Conservation (phyloP, 176 grass and related monocot genomes). For the Chloris gayana region DNA sequence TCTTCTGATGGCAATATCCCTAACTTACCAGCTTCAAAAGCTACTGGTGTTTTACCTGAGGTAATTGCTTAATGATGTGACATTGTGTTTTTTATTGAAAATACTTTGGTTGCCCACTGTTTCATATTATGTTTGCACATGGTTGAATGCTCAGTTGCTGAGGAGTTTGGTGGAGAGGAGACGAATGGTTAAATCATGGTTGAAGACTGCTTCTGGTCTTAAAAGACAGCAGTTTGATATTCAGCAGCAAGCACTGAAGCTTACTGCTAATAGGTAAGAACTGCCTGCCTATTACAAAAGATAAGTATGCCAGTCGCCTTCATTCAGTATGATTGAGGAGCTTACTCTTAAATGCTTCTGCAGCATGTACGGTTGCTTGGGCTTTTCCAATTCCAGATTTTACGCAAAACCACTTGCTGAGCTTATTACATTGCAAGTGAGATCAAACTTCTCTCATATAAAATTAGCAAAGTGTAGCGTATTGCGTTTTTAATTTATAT, state of each 20-base stretch:
- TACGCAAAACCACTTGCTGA: constrained; percentile 97
- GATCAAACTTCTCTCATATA: constrained; percentile 39
- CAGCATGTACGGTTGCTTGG: constrained; percentile 99
- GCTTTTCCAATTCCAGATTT: constrained; percentile 94
- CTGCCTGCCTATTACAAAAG: constrained; percentile 25
- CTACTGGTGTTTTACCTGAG: constrained; percentile 95
- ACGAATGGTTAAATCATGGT: constrained; percentile 91
- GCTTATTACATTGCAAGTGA: constrained; percentile 93
- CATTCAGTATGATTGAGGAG: constrained; percentile 25
- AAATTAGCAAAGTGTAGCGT: constrained; percentile 31
- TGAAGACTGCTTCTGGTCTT: constrained; percentile 88
- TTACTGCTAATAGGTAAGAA: constrained; percentile 92
- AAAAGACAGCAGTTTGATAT: constrained; percentile 95
- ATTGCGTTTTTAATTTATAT: constrained; percentile 23
- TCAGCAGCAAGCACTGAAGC: constrained; percentile 95
- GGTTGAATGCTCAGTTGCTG: constrained; percentile 59
- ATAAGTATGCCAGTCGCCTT: constrained; percentile 18
- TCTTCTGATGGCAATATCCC: constrained; percentile 65
- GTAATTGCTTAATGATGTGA: constrained; percentile 47
- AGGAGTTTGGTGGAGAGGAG: constrained; percentile 91
- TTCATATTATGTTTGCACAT: constrained; percentile 8
- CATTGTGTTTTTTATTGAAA: constrained; percentile 16
- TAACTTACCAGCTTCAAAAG: constrained; percentile 86
- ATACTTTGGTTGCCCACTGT: constrained; percentile 1
- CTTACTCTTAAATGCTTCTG: constrained; percentile 35